phyloP scores from a whole-genome alignment of 371 early-diverging fungal genomes.

The Dichotomocladium elegans region DNA sequence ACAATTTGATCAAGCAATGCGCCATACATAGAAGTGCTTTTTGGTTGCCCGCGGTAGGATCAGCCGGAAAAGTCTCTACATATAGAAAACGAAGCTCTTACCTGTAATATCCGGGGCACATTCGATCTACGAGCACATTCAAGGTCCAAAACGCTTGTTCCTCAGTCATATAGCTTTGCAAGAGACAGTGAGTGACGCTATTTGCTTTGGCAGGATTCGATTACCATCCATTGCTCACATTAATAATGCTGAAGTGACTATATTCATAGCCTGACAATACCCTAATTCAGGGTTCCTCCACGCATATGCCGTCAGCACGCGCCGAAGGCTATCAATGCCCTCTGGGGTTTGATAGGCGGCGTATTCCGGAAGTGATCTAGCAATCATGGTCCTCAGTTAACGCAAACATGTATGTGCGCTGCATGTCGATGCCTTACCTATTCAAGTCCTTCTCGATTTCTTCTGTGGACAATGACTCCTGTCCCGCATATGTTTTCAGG shows the following conservation, averaged over 20 bases:
- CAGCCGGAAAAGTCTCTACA: too few relatives aligned
- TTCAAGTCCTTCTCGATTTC: constrained; percentile 98
- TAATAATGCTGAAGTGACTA: constrained; percentile 89
- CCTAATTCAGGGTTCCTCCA: constrained; percentile 90
- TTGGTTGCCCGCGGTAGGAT: neutral
- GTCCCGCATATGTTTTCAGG: constrained; percentile 63
- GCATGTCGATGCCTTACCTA: too few relatives aligned
- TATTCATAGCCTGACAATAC: constrained; percentile 99
- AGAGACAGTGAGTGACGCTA: neutral
- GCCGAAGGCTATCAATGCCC: constrained; percentile 87
- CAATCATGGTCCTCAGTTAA: too few relatives aligned
- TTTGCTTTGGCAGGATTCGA: constrained; percentile 11
- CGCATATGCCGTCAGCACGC: constrained; percentile 85
- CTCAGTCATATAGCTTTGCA: constrained; percentile 78
- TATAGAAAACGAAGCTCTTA: neutral
- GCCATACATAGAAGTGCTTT: constrained; percentile 94
- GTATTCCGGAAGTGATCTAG: constrained; percentile 86
- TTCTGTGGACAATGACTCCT: constrained; percentile 73
- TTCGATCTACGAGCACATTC: constrained; percentile 81
- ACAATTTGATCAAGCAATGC: constrained; percentile 94
- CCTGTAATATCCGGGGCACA: constrained; percentile 93
- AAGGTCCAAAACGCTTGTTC: constrained; percentile 97
- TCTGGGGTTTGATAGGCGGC: constrained; percentile 87
- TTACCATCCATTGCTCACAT: constrained; percentile 42
- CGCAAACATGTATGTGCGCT: too few relatives aligned